Base-by-base conservation (phyloP, 2,329 filamentous ascomycete genomes). In the Cadophora luteo-olivacea region DNA sequence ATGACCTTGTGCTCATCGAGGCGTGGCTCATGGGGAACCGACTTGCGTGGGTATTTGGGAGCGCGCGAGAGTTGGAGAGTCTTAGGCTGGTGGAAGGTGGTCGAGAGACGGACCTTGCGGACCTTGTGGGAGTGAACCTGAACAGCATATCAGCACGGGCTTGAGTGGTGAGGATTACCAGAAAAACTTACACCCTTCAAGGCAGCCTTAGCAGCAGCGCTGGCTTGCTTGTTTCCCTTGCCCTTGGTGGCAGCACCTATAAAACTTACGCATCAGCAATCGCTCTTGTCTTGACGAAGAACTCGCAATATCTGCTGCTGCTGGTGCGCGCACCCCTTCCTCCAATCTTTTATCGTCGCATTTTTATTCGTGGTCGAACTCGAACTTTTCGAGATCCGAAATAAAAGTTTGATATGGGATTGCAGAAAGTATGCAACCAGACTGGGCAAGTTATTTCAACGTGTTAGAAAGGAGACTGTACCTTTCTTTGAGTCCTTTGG, bases 1-100 rank as follows among this genome's bases (percentile, higher is more conserved):
- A 99, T 92, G 83, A 98, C 88, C 91, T 97, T 97, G 89, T 94
- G 92, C 86, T 95, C 92, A 86, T 99, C 96, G 80, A 99, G 92
- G 79, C 94, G 92, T 78, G 94, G 91, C 81, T 89, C 88, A 83
- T 95, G 91, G 79, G 92, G 91, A 82, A 99, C 89, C 77, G 93
- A 94, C 89, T 96, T 97, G 87, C 95, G 94, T 77, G 93, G 94
- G 89, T 97, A 98, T 87, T 97, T 97, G 83, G 95, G 94, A 62
- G 91, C 84, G 81, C 96, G 93, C 78, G 93, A 92, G 78, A 97
- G 90, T 84, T 92, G 86, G 80, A 97, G 92, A 76, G 94, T 98
- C 91, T 98, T 98, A 81, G 96, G 96, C 79, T 89, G 90, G 90
- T 97, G 95, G 92, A 98, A 99, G 82, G 91, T 94, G 78, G 95